Conservation (phyloP, 306 rosid genomes). For the Pyrus pyrifolia region DNA sequence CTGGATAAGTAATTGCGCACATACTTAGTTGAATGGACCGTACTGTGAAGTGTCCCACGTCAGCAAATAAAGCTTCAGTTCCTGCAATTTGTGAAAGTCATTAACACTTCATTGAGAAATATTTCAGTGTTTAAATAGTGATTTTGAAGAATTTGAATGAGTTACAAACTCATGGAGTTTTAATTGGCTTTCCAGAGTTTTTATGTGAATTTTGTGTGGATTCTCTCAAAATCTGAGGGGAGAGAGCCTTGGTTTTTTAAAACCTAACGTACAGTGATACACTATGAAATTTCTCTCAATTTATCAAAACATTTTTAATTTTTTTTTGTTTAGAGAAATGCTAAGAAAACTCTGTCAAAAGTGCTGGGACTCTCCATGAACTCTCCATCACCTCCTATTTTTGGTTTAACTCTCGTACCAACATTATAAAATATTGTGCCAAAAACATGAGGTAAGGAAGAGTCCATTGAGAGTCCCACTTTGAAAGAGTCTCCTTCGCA, state of each 20-base stretch:
- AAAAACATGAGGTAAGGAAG: too few species aligned
- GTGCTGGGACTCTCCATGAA: too few species aligned
- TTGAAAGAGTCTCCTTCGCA: too few species aligned
- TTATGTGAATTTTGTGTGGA: too few species aligned
- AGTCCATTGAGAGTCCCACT: too few species aligned
- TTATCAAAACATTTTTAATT: too few species aligned
- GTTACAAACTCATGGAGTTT: neutral
- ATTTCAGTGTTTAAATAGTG: neutral
- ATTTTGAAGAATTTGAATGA: neutral
- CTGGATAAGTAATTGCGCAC: slow-evolving; percentile 66
- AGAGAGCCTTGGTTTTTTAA: neutral
- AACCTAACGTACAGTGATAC: neutral
- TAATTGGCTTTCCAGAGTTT: neutral
- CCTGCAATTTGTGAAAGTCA: slow-evolving; percentile 23
- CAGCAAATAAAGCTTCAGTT: slow-evolving; percentile 81
- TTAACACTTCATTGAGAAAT: neutral
- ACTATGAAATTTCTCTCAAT: too few species aligned
- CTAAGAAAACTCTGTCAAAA: too few species aligned
- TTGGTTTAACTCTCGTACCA: too few species aligned
- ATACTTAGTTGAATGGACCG: slow-evolving; percentile 67
- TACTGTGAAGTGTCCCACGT: slow-evolving; percentile 81
- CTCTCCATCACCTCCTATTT: too few species aligned
- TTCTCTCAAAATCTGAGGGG: neutral
- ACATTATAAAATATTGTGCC: too few species aligned
- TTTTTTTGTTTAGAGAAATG: too few species aligned